These are phyloP conservation scores for Cardamine occulta DNA, from an alignment of 345 rosid genomes.

Conservation along the genomic window DNA sequence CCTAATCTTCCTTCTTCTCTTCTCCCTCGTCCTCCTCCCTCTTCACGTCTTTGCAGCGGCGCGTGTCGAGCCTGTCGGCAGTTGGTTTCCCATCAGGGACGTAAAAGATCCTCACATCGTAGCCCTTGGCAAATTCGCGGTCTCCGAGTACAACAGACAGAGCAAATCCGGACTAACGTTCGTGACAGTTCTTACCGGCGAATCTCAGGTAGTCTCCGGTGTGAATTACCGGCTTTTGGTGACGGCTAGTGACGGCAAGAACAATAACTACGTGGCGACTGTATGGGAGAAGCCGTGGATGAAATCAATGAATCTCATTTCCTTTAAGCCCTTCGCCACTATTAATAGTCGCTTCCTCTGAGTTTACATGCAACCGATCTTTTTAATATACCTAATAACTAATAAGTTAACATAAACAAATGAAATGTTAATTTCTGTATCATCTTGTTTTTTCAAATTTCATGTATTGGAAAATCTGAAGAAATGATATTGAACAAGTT, in stretches of 20 bases:
- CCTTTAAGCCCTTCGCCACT: conserved; percentile 37
- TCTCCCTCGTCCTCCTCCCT: conserved; percentile 6
- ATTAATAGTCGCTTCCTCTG: background rate
- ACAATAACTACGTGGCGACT: conserved; percentile 40
- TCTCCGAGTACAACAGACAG: conserved; percentile 42
- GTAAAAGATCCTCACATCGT: conserved; percentile 45
- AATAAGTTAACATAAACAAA: background rate
- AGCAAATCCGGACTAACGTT: conserved; percentile 33
- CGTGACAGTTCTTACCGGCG: conserved; percentile 43
- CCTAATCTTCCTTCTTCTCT: conserved; percentile 1
- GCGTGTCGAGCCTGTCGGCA: conserved; percentile 18
- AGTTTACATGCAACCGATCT: background rate
- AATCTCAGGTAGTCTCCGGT: conserved; percentile 52
- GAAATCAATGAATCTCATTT: conserved; percentile 43
- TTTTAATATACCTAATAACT: background rate
- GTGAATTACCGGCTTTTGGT: conserved; percentile 49
- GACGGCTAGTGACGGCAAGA: conserved; percentile 10
- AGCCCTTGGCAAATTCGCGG: conserved; percentile 55
- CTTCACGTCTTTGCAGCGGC: conserved; percentile 13
- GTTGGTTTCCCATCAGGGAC: conserved; percentile 52
- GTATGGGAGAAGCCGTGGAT: conserved; percentile 55
- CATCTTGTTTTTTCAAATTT: background rate
- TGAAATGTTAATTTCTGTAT: background rate
- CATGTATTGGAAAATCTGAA: background rate
- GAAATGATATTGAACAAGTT: background rate